Evolutionary conservation across 345 rosid species (phyloP).

Genomic region (Physaria fendleri): DNA sequence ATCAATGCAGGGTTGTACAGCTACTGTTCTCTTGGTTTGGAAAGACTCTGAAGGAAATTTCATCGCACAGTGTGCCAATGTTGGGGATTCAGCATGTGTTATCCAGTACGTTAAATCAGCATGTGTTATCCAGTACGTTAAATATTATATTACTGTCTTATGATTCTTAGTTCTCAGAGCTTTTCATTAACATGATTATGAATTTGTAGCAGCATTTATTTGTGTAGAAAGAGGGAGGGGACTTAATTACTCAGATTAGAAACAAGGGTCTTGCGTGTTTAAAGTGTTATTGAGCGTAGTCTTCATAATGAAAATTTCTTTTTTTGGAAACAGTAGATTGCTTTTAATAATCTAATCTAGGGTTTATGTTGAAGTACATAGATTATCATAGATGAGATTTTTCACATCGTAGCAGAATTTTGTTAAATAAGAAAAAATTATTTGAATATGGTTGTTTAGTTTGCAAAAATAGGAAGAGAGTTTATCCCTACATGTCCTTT

Average conservation of each 20-base stretch:
- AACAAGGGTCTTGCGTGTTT: slow-evolving; percentile 26
- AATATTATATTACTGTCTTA: slow-evolving; percentile 6
- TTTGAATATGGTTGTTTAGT: neutral
- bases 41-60: slow-evolving; percentile 39
- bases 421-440: neutral
- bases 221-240: slow-evolving; percentile 25
- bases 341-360: neutral
- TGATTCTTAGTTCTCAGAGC: slow-evolving; percentile 13
- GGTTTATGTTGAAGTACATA: slow-evolving; percentile 9
- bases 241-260: slow-evolving; percentile 23
- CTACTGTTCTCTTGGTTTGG: slow-evolving; percentile 92
- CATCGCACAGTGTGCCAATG: slow-evolving; percentile 85
- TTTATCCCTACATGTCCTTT: neutral
- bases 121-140: no score
- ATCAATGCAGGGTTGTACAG: slow-evolving; percentile 82
- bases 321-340: slow-evolving; percentile 17
- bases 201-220: slow-evolving; percentile 24
- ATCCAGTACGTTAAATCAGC: slow-evolving; percentile 67
- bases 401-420: neutral
- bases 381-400: slow-evolving; percentile 3
- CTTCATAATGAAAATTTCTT: slow-evolving; percentile 6
- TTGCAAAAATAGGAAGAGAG: slow-evolving; percentile 2
- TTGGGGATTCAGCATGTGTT: slow-evolving; percentile 91
- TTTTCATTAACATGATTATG: slow-evolving; percentile 7
- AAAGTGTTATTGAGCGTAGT: slow-evolving; percentile 25